These are phyloP conservation scores for Adansonia digitata DNA, from an alignment of 345 rosid genomes.

Conservation along the genomic window DNA sequence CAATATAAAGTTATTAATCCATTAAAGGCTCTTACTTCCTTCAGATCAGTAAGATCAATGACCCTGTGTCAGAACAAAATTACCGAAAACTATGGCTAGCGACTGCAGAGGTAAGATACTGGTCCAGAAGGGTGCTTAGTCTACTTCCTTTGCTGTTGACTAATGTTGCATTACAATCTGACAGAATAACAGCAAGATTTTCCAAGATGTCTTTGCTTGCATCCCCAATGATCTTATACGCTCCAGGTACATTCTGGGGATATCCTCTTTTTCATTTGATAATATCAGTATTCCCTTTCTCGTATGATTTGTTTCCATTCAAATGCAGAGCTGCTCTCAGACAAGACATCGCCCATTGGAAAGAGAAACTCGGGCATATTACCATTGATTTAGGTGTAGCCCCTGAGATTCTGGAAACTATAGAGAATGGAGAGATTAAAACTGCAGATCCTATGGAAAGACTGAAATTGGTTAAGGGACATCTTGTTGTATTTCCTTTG, in stretches of 20 bases:
- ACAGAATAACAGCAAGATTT: slow-evolving; percentile 57
- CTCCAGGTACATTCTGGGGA: slow-evolving; percentile 40
- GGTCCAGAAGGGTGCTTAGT: background rate
- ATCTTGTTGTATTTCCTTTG: slow-evolving; percentile 76
- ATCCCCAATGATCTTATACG: slow-evolving; percentile 68
- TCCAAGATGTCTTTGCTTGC: slow-evolving; percentile 76
- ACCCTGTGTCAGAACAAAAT: slow-evolving; percentile 62
- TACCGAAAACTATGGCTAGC: slow-evolving; percentile 66
- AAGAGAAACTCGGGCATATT: slow-evolving; percentile 63
- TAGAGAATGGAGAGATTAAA: slow-evolving; percentile 22
- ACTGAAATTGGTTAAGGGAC: slow-evolving; percentile 52
- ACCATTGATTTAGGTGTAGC: slow-evolving; percentile 86
- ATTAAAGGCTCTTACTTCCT: background rate
- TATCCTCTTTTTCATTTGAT: background rate
- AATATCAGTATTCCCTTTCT: background rate
- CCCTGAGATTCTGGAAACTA: slow-evolving; percentile 42
- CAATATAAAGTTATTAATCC: background rate
- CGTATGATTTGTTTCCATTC: background rate
- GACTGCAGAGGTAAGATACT: slow-evolving; percentile 51
- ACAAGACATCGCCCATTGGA: slow-evolving; percentile 47
- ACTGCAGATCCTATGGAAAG: slow-evolving; percentile 42
- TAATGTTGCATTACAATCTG: background rate
- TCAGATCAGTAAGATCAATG: slow-evolving; percentile 54
- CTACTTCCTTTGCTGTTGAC: background rate
- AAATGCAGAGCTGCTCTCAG: slow-evolving; percentile 61